Evolutionary conservation across 1,284 basidiomycete species (phyloP), one percentile per base, ranked within the genome.

Genomic region (Cryptococcus sp.): DNA sequence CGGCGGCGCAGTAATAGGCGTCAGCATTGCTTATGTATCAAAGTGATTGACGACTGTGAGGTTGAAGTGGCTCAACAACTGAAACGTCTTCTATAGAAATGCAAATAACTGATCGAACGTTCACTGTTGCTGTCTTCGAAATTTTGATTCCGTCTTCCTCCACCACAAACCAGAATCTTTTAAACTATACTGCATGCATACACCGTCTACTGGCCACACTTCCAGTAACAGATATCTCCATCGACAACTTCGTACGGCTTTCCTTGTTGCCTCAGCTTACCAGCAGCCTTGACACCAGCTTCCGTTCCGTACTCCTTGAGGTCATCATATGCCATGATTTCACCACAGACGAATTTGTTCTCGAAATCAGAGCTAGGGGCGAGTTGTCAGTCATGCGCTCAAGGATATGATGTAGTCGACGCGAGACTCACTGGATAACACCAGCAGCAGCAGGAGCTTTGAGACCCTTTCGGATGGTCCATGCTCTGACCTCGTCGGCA

Each of bases 301-400:
- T 99, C 96, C 63, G 87, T 89, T 16, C 93, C 95, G 70, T 93
- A 82, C 79, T 97, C 93, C 75, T 89, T 89, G 64, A 99, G 82
- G 75, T 98, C 96, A 0, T 87, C 86, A 72, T 88, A 97, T 4
- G 87, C 74, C 91, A 98, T 97, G 75, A 99, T 97, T 80, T 99
- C 95, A 79, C 95, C 96, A 70, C 95, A 99, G n/a, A 99, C 91
- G 70, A 99, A 98, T 81, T 96, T 96, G 78, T 95, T 91, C 81
- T 98, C 65, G 64, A 61, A 58, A 51, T 66, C 61, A 53, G 62
- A 68, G 64, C 60, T 61, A 23, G 22, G 29, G 13, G 29, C 11
- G 38, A 20, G 29, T 17, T 53, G 49, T 50, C 29, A 45, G 40
- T 34, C 8, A 34, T 10, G 29, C 29, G 13, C 29, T 10, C 20